Base-by-base conservation (phyloP, 2,329 filamentous ascomycete genomes). In the Fusarium robinianum region DNA sequence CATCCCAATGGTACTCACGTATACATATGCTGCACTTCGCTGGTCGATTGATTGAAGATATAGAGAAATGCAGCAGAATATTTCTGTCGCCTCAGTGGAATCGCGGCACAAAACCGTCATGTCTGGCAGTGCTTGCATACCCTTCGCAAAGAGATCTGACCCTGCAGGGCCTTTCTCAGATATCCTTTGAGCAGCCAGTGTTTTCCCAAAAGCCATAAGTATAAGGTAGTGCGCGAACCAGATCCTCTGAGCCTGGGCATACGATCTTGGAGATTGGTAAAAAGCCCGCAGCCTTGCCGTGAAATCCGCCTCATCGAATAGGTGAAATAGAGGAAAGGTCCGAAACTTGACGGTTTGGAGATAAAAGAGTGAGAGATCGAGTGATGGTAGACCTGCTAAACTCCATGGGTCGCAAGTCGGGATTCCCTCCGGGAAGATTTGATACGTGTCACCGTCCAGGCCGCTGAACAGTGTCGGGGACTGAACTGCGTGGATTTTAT, bases 31-130 rank as follows among this genome's bases (percentile, higher is more conserved):
- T 10, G 44, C 38, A 14, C 32, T 23, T 8, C 44, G 38, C 18
- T 47, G 44, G 14, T 49, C 46, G 14, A 49, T 27, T 8, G 37
- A 49, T 8, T 49, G 46, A 3, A 49, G 26, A 23, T 44, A 49
- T 5, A 49, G 36, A 5, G 40, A 35, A 15, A 49, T 21, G 15
- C 35, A 49, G 14, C 40, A 44, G 14, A 45, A 37, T 5, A 49
- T 36, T 14, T 49, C 46, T 8, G 40, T 49, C 12, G 46, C 26
- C 15, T 49, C 36, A 14, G 41, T 26, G 33, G 41, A 26, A 33
- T 45, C 46, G 18, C 30, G 21, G 21, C 26, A 45, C n/a, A 44
- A 35, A 9, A 31, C 34, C 8, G 40, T 49, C 12, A 32, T 39
- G 18, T 49, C 46, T 5, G 46, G 46, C 8, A 49, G 14, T 16